A percentile compares a stretch with the other conserved stretches of the same genome.
phyloP scores from a whole-genome alignment of 1,139 yeast species.

The Geotrichum reessii region DNA sequence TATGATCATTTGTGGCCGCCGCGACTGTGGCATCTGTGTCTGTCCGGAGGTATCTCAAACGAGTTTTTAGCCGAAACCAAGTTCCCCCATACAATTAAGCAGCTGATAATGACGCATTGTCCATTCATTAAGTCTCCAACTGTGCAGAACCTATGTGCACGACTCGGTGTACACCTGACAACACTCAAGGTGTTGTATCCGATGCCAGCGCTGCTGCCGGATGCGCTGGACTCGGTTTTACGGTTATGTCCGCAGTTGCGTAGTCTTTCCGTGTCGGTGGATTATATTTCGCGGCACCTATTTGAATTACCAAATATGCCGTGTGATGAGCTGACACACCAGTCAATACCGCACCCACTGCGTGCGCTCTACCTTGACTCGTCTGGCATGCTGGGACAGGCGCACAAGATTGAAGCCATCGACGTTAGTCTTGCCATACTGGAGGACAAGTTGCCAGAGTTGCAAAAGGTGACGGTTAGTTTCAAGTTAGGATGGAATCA shows the following conservation, averaged over 20 bases:
- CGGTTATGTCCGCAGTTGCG: slow-evolving; percentile 66
- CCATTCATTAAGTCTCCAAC: slow-evolving; percentile 59
- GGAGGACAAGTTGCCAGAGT: slow-evolving; percentile 67
- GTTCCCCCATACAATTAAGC: slow-evolving; percentile 67
- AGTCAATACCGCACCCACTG: slow-evolving; percentile 48
- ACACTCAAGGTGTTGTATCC: slow-evolving; percentile 73
- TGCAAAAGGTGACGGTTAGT: slow-evolving; percentile 61
- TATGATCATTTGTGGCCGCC: slow-evolving; percentile 70
- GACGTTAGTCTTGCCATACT: slow-evolving; percentile 79
- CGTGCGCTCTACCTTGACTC: slow-evolving; percentile 65
- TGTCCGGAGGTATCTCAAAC: slow-evolving; percentile 87
- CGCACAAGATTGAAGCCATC: slow-evolving; percentile 76
- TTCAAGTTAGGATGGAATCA: slow-evolving; percentile 87
- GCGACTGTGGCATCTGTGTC: slow-evolving; percentile 58
- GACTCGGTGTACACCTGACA: slow-evolving; percentile 60
- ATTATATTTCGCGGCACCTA: slow-evolving; percentile 57
- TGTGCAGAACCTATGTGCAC: slow-evolving; percentile 53
- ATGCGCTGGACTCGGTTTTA: slow-evolving; percentile 69
- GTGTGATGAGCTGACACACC: slow-evolving; percentile 23
- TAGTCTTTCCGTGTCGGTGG: slow-evolving; percentile 66
- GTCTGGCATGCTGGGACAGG: slow-evolving; percentile 83
- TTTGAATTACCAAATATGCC: slow-evolving; percentile 33
- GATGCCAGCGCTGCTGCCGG: slow-evolving; percentile 69
- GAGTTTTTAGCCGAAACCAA: slow-evolving; percentile 60
- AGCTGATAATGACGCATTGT: slow-evolving; percentile 80